Conservation (phyloP, 1,284 basidiomycete species). For the Flammula alnicola region DNA sequence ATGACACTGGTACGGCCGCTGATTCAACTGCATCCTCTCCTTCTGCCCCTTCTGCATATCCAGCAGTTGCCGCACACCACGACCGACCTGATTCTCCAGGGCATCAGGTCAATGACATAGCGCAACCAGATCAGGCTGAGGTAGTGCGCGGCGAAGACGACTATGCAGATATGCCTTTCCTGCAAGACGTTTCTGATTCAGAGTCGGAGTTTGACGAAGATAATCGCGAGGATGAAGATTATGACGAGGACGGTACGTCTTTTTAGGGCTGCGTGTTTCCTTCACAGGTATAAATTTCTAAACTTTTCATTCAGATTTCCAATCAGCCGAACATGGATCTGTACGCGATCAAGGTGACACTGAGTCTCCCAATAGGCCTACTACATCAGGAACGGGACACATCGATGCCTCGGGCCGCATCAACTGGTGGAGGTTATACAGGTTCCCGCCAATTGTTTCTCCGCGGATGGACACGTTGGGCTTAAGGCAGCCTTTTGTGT, state of each 20-base stretch:
- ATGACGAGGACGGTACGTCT: constrained; percentile 25
- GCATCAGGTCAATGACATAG: no score
- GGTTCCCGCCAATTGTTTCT: constrained; percentile 65
- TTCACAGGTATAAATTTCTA: not conserved
- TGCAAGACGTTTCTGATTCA: constrained; percentile 34
- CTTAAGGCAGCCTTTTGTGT: constrained; percentile 4
- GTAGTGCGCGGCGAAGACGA: not conserved
- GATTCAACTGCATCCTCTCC: not conserved
- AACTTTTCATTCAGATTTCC: constrained; percentile 14
- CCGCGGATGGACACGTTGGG: constrained; percentile 16
- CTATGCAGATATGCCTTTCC: constrained; percentile 33
- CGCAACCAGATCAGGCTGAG: no score
- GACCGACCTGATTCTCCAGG: not conserved
- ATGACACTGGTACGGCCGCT: not conserved
- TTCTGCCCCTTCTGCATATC: no score
- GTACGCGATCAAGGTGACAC: constrained; percentile 1
- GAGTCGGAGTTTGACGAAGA: constrained; percentile 32
- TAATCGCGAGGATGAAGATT: constrained; percentile 29
- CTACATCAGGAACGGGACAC: constrained; percentile 21
- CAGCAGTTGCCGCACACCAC: no score
- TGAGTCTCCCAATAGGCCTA: constrained; percentile 2
- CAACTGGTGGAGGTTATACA: constrained; percentile 82
- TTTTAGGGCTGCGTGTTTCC: not conserved
- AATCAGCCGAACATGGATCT: constrained; percentile 16
- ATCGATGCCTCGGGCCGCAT: constrained; percentile 54